Evolutionary conservation across 192 early-diverging fungal species (phyloP), one percentile per base, ranked within the genome.

Genomic region (Pilaira anomala): DNA sequence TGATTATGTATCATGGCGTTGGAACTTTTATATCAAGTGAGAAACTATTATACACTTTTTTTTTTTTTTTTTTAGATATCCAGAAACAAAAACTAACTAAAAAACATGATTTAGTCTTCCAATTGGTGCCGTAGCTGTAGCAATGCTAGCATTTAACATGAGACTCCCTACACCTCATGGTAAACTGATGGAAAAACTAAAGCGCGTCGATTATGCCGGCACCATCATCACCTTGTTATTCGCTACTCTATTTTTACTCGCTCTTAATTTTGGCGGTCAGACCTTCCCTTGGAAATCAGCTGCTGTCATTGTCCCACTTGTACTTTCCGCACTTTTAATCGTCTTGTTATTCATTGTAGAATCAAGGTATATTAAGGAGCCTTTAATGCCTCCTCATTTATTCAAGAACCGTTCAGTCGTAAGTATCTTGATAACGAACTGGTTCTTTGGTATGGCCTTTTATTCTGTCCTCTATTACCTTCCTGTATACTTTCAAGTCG

Each of bases 221-320:
- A 69, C 69, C 7, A 7, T 65, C 63, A 68, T 82, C 28, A 71
- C 84, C 2, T 53, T 79, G 8, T 74, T 75, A 8, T 63, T 83
- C 40, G 70, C 80, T 5, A 70, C 77, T 28, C 65, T 93, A 25
- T 76, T 85, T 13, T 68, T 88, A 30, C 79, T 91, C 0, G 68
- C 91, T 22, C 77, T 88, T 51, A 80, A 86, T 29, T 88, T 82
- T 76, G 87, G 87, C 42, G 87, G 87, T 12, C 69, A 76, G 3
- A 78, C 71, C 29, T 80, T 80, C 61, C 68, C 71, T 5, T 88
- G 87, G 87, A 60, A 73, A 24, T 83, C 80, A 12, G 71, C 76
- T 7, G 77, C 61, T 19, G 82, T 87, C n/a, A 64, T 86, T 14
- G 76, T 72, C 12, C 68, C 74, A 12, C 65, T 88, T 48, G 77